Evolutionary conservation across 495 filamentous ascomycete species (phyloP).

Genomic region (Rusavskia elegans): DNA sequence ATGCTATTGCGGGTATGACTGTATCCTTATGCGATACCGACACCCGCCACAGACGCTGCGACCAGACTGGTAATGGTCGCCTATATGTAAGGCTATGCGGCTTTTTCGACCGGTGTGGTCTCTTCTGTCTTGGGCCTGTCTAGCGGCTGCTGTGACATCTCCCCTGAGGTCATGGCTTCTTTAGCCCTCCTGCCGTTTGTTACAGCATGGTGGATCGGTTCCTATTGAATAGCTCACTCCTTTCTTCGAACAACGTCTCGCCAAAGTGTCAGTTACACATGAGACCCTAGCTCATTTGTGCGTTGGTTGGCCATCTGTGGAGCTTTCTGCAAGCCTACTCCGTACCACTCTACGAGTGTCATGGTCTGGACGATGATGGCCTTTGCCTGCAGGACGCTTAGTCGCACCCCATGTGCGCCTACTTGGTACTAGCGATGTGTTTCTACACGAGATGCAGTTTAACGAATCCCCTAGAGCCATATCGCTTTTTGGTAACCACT

Average conservation of each 20-base stretch:
- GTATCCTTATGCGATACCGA: conserved; percentile 8
- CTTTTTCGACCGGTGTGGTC: neutral
- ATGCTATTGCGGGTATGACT: conserved; percentile 2
- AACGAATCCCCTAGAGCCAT: neutral
- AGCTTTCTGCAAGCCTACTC: neutral
- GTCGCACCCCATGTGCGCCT: neutral
- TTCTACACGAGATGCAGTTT: conserved; percentile 4
- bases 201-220: too few species aligned
- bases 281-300: neutral
- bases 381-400: conserved; percentile 1
- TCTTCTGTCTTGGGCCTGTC: neutral
- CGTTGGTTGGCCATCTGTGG: neutral
- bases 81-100: neutral
- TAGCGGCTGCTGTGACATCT: neutral
- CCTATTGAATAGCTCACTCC: too few species aligned
- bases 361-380: neutral
- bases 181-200: too few species aligned
- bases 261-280: neutral
- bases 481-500: conserved; percentile 5
- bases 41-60: conserved; percentile 14
- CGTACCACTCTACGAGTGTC: neutral
- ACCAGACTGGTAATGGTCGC: conserved; percentile 9
- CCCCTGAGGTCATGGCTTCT: neutral
- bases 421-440: neutral
- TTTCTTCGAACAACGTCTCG: too few species aligned